Evolutionary conservation across 148 eudicot species (phyloP), one percentile per base, ranked within the genome.

Genomic region (Spergularia bocconei): DNA sequence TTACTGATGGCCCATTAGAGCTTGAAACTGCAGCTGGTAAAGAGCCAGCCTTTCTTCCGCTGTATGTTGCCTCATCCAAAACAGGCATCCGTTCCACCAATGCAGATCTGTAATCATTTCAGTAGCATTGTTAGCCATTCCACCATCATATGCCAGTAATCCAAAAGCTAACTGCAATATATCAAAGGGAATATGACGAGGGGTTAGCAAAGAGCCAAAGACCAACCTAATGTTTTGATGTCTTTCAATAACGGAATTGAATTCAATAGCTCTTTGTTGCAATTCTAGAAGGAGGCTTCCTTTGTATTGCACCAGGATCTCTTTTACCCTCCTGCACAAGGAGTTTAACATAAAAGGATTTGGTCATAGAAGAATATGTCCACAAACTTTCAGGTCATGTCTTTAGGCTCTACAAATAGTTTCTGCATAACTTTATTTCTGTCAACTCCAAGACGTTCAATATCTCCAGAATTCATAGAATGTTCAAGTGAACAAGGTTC

Each of bases 41-140:
- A 41, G 97, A 89, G 76, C 98, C 98, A 73, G 85, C 87, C 78
- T 78, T 95, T 77, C 82, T 92, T 73, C 92, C 96, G 65, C 86
- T 88, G 81, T 78, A 89, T 63, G 93, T 95, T 70, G 97, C 92
- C 85, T 95, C 98, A 82, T 95, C 98, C 75, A 95, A 91, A 63
- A 92, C 97, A 63, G 98, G 98, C 98, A 95, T 95, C 80, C 93
- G 86, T 80, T 95, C 98, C 66, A 92, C 88, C 77, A 95, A 81
- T 23, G 89, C 69, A 81, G 97, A 80, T 89, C 98, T 95, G 84
- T 69, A 79, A 71, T 59, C 56, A 73, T 70, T 70, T 44, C 59
- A 66, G 62, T 55, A 75, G 15, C 76, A 64, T 55, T 21, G 73
- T 78, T 75, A 79, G 59, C 50, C 23, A 25, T 71, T 56, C 14